Conservation (phyloP, 106 monocot species). For the Xerophyta viscosa region DNA sequence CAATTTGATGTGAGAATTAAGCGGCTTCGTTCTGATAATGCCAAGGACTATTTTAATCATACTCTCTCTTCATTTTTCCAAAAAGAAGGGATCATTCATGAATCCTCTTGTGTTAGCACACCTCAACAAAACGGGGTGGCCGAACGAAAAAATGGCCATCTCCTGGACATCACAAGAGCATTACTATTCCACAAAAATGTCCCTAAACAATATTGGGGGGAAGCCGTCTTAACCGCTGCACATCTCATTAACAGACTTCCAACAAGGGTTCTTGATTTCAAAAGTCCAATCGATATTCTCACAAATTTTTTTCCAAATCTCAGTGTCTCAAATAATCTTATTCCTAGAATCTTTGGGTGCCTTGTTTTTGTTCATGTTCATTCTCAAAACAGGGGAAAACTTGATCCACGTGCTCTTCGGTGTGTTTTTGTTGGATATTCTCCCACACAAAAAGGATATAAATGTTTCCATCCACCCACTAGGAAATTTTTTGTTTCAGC, state of each 20-base stretch:
- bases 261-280: background rate
- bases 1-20: too few species aligned
- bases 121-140: too few species aligned
- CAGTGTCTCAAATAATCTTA: background rate
- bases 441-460: too few species aligned
- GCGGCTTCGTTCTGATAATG: too few species aligned
- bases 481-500: too few species aligned
- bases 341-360: constrained; percentile 3
- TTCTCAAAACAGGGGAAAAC: background rate
- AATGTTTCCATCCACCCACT: background rate
- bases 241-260: constrained; percentile 4
- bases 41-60: too few species aligned
- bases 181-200: too few species aligned
- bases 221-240: background rate
- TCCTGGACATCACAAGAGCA: background rate
- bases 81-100: too few species aligned
- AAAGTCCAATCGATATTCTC: background rate
- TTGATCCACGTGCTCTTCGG: background rate
- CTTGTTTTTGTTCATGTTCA: constrained; percentile 2
- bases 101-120: too few species aligned
- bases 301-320: background rate
- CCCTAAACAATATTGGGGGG: constrained; percentile 2
- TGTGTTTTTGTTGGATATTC: background rate
- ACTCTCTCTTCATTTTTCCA: too few species aligned
- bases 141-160: too few species aligned